These are phyloP conservation scores for Ganoderma meredithae DNA, from an alignment of 1,284 basidiomycete genomes.

Conservation along the genomic window DNA sequence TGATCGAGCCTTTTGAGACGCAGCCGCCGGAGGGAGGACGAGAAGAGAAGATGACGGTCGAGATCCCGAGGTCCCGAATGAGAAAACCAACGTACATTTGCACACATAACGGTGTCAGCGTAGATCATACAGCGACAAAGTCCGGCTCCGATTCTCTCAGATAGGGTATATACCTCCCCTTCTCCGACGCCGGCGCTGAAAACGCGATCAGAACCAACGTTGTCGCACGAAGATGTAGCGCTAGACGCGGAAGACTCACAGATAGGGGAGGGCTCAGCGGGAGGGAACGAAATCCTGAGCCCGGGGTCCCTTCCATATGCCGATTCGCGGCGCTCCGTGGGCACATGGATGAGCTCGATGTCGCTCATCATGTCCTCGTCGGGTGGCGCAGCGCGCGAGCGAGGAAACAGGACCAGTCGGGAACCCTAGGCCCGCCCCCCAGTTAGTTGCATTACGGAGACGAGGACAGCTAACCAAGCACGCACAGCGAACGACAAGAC, in stretches of 20 bases:
- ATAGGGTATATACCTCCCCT: neutral
- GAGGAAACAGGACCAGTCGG: constrained; percentile 35
- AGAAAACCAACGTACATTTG: neutral
- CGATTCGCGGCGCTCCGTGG: constrained; percentile 7
- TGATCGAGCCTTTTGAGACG: too few relatives aligned
- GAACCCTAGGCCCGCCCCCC: constrained; percentile 33
- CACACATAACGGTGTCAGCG: neutral
- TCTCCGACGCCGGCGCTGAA: constrained; percentile 1
- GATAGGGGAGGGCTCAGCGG: neutral
- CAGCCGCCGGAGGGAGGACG: too few relatives aligned
- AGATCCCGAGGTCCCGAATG: neutral
- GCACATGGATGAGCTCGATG: constrained; percentile 19
- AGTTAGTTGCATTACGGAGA: neutral
- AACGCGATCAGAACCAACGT: neutral
- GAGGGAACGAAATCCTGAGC: neutral
- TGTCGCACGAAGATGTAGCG: neutral
- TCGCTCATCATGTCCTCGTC: constrained; percentile 1
- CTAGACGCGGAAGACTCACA: neutral
- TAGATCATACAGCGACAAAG: neutral
- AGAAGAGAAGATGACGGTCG: too few relatives aligned
- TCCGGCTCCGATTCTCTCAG: neutral
- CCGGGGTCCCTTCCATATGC: neutral
- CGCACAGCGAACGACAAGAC: constrained; percentile 39
- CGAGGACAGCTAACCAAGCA: neutral
- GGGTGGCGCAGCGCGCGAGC: constrained; percentile 18